Percentiles rank a stretch among this genome's conserved stretches.
phyloP scores from a whole-genome alignment of 2,329 filamentous ascomycete species.

The Colletotrichum noveboracense region DNA sequence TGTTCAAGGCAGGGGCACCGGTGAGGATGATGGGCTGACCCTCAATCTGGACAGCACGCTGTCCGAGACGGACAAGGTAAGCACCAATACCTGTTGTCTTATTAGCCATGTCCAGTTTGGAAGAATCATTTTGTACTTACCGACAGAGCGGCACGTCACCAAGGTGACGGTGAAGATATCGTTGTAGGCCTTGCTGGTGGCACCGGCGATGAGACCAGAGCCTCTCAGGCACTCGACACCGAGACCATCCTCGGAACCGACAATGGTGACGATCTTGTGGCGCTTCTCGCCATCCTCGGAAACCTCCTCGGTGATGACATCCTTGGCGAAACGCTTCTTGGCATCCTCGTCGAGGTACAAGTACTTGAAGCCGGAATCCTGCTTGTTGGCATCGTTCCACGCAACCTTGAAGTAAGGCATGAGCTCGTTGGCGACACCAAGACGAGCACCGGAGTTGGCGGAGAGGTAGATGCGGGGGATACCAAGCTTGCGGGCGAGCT shows the following conservation, averaged over 20 bases:
- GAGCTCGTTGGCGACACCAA: slow-evolving; percentile 94
- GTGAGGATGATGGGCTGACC: slow-evolving; percentile 99
- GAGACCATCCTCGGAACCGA: slow-evolving; percentile 93
- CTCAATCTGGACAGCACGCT: slow-evolving; percentile 98
- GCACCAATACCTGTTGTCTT: slow-evolving; percentile 79
- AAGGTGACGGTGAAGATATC: slow-evolving; percentile 99
- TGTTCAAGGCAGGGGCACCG: slow-evolving; percentile 96
- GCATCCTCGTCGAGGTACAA: slow-evolving; percentile 88
- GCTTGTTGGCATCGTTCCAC: slow-evolving; percentile 86
- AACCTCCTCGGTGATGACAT: slow-evolving; percentile 79
- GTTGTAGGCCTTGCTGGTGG: slow-evolving; percentile 95
- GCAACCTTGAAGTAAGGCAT: slow-evolving; percentile 97
- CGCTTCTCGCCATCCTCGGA: slow-evolving; percentile 87
- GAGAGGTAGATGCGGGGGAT: slow-evolving; percentile 98
- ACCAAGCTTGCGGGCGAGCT: slow-evolving; percentile 90
- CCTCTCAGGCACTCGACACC: slow-evolving; percentile 97
- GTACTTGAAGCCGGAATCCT: slow-evolving; percentile 93
- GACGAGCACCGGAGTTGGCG: slow-evolving; percentile 97
- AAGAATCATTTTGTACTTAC: slow-evolving; percentile 51
- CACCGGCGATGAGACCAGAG: slow-evolving; percentile 97
- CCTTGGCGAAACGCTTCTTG: slow-evolving; percentile 84
- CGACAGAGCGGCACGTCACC: slow-evolving; percentile 97
- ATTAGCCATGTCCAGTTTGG: slow-evolving; percentile 34
- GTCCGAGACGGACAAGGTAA: slow-evolving; percentile 96
- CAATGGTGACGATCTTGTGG: slow-evolving; percentile 91